Conservation (phyloP, 192 early-diverging fungal species). For the Oehlia diaphana region DNA sequence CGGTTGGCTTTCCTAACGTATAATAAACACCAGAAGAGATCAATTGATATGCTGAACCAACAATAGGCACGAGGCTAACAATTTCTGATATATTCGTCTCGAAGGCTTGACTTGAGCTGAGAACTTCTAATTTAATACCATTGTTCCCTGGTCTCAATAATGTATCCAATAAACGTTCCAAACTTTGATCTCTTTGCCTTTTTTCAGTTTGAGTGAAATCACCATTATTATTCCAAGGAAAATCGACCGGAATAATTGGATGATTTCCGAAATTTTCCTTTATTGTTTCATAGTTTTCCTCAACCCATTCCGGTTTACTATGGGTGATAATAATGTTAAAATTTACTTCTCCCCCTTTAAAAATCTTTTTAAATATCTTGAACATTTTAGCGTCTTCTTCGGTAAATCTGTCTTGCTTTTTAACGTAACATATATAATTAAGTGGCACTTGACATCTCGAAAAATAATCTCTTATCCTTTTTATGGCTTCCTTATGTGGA, state of each 20-base stretch:
- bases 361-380: constrained; percentile 30
- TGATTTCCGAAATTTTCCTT: constrained; percentile 23
- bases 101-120: background rate
- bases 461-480: constrained; percentile 13
- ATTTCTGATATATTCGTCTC: background rate
- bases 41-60: background rate
- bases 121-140: constrained; percentile 1
- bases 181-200: background rate
- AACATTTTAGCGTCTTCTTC: constrained; percentile 20
- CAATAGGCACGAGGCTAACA: background rate
- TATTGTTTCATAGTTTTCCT: constrained; percentile 9
- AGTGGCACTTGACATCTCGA: background rate
- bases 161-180: background rate
- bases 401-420: constrained; percentile 19
- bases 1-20: background rate
- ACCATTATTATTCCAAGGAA: constrained; percentile 3
- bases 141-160: background rate
- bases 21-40: constrained; percentile 14
- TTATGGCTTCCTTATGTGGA: background rate
- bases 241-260: constrained; percentile 24
- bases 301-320: constrained; percentile 23
- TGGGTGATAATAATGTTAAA: constrained; percentile 31
- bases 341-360: constrained; percentile 17
- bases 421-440: constrained; percentile 31
- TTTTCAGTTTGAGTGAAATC: background rate